Conservation (phyloP, 495 filamentous ascomycete genomes). For the Xylaria nigripes region DNA sequence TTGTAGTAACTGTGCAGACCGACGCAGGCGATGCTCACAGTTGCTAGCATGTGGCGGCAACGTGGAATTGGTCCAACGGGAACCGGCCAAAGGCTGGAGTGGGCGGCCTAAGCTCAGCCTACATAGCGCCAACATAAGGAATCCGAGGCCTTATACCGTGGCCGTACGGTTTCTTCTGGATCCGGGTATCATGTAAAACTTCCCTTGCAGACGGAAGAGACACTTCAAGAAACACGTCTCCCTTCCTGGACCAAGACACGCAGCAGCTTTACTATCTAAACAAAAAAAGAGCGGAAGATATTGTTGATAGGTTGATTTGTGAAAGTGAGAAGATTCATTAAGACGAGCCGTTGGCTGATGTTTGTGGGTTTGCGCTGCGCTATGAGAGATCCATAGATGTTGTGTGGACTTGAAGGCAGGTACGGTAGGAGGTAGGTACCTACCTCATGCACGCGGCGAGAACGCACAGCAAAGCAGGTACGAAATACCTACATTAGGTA, state of each 20-base stretch:
- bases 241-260: background rate
- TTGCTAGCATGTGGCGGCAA: background rate
- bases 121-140: constrained; percentile 20
- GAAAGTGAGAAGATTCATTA: constrained; percentile 6
- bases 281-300: constrained; percentile 6
- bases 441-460: too few relatives aligned
- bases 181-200: background rate
- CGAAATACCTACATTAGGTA: too few relatives aligned
- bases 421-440: too few relatives aligned
- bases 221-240: constrained; percentile 7
- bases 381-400: too few relatives aligned
- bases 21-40: constrained; percentile 17
- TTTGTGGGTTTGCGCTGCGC: background rate
- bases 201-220: constrained; percentile 2
- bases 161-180: background rate
- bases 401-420: too few relatives aligned
- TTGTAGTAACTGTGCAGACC: constrained; percentile 3
- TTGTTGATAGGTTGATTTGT: background rate
- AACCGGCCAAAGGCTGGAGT: constrained; percentile 22
- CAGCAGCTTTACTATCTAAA: background rate
- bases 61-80: constrained; percentile 6
- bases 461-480: too few relatives aligned
- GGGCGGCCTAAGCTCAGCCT: constrained; percentile 23
- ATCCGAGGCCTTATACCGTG: background rate
- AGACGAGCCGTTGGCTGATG: constrained; percentile 1